Conservation (phyloP, 2,329 filamentous ascomycete species). For the Colletotrichum lindemuthianum region DNA sequence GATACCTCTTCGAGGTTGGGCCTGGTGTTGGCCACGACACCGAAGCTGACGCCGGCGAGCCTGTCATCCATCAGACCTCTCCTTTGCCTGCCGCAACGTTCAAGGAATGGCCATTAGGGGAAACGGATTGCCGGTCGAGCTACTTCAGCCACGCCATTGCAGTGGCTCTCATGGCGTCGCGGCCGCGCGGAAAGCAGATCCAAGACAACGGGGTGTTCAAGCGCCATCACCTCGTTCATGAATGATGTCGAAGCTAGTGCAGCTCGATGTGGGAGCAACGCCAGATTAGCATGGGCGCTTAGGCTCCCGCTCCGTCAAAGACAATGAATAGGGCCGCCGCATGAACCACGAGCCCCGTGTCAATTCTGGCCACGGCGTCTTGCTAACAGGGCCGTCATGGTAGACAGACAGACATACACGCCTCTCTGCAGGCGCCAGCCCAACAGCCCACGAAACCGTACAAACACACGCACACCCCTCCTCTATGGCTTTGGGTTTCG, state of each 20-base stretch:
- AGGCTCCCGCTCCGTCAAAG: background rate
- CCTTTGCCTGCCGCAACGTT: background rate
- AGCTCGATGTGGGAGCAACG: no score
- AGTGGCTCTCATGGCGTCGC: slow-evolving; percentile 11
- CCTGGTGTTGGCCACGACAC: no score
- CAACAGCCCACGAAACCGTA: background rate
- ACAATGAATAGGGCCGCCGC: no score
- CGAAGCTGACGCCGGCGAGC: no score
- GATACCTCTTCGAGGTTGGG: no score
- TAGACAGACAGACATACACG: background rate
- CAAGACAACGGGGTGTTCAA: slow-evolving; percentile 15
- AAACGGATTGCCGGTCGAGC: slow-evolving; percentile 2
- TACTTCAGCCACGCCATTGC: slow-evolving; percentile 14
- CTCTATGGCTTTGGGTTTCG: no score
- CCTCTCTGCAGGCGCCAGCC: slow-evolving; percentile 1
- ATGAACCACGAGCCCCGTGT: slow-evolving; percentile 23
- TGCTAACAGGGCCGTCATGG: slow-evolving; percentile 29
- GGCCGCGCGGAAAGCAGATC: slow-evolving; percentile 18
- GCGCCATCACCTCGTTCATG: no score
- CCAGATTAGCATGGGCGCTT: slow-evolving; percentile 1
- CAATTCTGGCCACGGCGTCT: slow-evolving; percentile 20
- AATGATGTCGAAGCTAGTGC: no score
- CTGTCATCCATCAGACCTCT: background rate
- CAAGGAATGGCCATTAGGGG: no score
- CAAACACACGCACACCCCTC: background rate